phyloP scores from a whole-genome alignment of 805 yeast genomes.

The Lipomyces oligophaga region DNA sequence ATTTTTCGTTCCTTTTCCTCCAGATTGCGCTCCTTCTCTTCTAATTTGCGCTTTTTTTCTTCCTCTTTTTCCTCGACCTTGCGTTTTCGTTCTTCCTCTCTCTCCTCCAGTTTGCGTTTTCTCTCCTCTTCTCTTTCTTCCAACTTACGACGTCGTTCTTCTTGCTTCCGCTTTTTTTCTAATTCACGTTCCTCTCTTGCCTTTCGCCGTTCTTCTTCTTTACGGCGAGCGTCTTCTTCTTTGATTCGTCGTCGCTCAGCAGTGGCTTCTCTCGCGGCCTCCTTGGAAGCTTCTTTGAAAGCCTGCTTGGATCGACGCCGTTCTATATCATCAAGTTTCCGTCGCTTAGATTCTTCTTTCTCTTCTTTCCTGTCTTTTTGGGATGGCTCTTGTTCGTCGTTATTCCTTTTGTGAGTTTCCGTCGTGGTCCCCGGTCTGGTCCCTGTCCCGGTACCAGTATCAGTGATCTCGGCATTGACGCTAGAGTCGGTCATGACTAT shows the following conservation, averaged over 20 bases:
- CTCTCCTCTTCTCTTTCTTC: conserved; percentile 19
- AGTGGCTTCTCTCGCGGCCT: background rate
- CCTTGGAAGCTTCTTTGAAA: background rate
- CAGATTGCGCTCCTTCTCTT: conserved; percentile 25
- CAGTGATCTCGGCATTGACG: too few relatives aligned
- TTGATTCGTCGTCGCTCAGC: conserved; percentile 2
- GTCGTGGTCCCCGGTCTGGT: too few relatives aligned
- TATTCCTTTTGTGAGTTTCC: too few relatives aligned
- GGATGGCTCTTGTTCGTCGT: background rate
- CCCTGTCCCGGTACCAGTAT: too few relatives aligned
- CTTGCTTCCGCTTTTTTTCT: conserved; percentile 31
- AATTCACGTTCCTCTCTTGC: conserved; percentile 19
- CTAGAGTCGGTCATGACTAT: too few relatives aligned
- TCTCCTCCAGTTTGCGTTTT: conserved; percentile 8
- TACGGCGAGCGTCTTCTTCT: conserved; percentile 21
- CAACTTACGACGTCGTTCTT: conserved; percentile 28
- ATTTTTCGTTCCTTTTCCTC: conserved; percentile 25
- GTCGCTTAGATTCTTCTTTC: background rate
- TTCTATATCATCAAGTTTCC: background rate
- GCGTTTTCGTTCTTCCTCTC: conserved; percentile 16
- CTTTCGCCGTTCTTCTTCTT: conserved; percentile 16
- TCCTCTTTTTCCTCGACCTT: conserved; percentile 30
- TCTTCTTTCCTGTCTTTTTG: background rate
- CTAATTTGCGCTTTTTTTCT: conserved; percentile 26
- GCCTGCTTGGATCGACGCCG: background rate